A percentile compares a stretch with the other conserved stretches of the same genome.
Evolutionary conservation across 129 eudicot genomes (phyloP).

Genomic region (Saussurea involucrata): DNA sequence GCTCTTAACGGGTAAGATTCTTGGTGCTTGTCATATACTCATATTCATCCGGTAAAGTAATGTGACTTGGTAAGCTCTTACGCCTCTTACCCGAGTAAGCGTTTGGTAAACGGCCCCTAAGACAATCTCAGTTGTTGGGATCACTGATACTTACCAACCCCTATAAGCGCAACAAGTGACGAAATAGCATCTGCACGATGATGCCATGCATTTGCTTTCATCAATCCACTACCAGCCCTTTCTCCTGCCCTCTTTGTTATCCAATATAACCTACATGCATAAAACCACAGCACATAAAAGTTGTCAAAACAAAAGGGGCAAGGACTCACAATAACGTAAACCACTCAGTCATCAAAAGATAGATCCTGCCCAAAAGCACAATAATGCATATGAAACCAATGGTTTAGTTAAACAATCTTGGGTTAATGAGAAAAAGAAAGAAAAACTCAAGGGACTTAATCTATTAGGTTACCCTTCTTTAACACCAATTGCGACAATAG

Average conservation of each 20-base stretch:
- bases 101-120: too few species aligned
- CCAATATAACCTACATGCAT: slow-evolving; percentile 67
- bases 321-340: background rate
- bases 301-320: slow-evolving; percentile 1
- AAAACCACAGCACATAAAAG: slow-evolving; percentile 8
- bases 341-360: background rate
- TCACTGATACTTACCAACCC: slow-evolving; percentile 68
- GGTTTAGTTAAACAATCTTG: background rate
- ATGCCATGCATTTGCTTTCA: slow-evolving; percentile 99
- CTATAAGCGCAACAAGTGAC: slow-evolving; percentile 92
- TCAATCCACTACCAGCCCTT: slow-evolving; percentile 90
- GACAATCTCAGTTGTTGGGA: background rate
- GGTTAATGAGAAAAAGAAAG: background rate
- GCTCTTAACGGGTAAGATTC: too few species aligned
- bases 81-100: too few species aligned
- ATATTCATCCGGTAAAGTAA: too few species aligned
- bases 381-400: background rate
- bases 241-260: slow-evolving; percentile 91
- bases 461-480: slow-evolving; percentile 78
- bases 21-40: too few species aligned
- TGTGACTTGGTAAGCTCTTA: too few species aligned
- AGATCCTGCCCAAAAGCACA: background rate
- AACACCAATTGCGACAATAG: slow-evolving; percentile 65
- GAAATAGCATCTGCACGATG: slow-evolving; percentile 98
- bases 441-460: background rate